Evolutionary conservation across 106 monocot genomes (phyloP).

Genomic region (Apostasia ramifera): DNA sequence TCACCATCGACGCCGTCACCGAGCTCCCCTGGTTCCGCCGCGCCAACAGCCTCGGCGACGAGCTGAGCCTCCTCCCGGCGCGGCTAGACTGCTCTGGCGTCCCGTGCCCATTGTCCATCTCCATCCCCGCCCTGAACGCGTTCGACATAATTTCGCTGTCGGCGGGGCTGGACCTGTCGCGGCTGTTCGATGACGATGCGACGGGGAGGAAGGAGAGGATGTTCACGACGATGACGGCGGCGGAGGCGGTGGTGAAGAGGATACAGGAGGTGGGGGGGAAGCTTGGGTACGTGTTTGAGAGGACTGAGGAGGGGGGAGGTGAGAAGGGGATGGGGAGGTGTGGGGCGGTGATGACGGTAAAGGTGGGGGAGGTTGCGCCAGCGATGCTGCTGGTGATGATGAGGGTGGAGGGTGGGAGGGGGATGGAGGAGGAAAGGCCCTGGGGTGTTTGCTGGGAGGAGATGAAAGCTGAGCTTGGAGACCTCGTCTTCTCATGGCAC

Average conservation of each 20-base stretch:
- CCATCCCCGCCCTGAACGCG: constrained; percentile 10
- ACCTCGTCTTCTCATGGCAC: constrained; percentile 39
- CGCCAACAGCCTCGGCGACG: constrained; percentile 10
- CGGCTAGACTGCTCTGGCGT: not conserved
- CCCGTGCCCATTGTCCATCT: constrained; percentile 12
- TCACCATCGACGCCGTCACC: constrained; percentile 28
- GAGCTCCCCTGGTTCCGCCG: constrained; percentile 21
- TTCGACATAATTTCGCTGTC: constrained; percentile 33
- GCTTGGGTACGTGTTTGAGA: constrained; percentile 20
- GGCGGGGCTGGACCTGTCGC: constrained; percentile 22
- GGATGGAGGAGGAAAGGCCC: not conserved
- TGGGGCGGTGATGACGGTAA: constrained; percentile 17
- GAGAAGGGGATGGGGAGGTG: not conserved
- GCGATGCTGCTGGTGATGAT: constrained; percentile 23
- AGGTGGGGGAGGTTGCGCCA: constrained; percentile 17
- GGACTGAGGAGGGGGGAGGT: constrained; percentile 7
- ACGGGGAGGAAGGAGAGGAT: constrained; percentile 3
- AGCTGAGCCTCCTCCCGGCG: not conserved
- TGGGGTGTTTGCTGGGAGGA: constrained; percentile 24
- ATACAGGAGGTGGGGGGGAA: constrained; percentile 12
- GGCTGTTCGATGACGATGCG: constrained; percentile 16
- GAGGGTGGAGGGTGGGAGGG: constrained; percentile 7
- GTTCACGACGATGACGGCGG: constrained; percentile 18
- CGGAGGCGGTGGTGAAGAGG: constrained; percentile 13
- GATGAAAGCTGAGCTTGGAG: constrained; percentile 34